phyloP scores from a whole-genome alignment of 108 stramenopile genomes.

The Nitzschia putrida region DNA sequence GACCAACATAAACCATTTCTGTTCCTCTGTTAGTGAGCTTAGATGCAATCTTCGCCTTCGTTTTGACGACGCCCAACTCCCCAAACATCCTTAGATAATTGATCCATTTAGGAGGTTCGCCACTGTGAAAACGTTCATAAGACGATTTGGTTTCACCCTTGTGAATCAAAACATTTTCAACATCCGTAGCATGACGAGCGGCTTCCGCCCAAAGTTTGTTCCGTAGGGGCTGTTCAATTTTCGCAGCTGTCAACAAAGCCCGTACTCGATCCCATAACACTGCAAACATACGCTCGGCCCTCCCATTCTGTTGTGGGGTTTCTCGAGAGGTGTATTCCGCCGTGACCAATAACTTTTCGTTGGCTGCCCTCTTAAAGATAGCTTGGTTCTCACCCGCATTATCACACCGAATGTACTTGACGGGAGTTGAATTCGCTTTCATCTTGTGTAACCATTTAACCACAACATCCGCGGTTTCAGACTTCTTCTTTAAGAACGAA shows the following conservation, averaged over 20 bases:
- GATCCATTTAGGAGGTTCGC: not conserved
- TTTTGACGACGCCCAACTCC: slow-evolving; percentile 7
- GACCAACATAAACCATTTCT: slow-evolving; percentile 3
- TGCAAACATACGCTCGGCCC: too few species aligned
- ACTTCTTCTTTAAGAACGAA: slow-evolving; percentile 24
- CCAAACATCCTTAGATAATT: slow-evolving; percentile 10
- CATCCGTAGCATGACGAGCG: too few species aligned
- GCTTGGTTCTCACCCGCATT: slow-evolving; percentile 42
- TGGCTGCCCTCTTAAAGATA: not conserved
- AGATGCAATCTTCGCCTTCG: not conserved
- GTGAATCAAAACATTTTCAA: too few species aligned
- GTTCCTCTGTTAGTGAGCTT: slow-evolving; percentile 4
- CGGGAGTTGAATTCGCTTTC: slow-evolving; percentile 3
- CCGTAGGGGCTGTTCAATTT: too few species aligned
- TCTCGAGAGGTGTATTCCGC: slow-evolving; percentile 31
- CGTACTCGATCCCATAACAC: too few species aligned
- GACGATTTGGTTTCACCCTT: too few species aligned
- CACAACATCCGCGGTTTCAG: not conserved
- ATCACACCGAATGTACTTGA: slow-evolving; percentile 23
- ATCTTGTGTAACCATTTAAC: not conserved
- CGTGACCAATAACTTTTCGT: not conserved
- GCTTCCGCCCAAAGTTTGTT: too few species aligned
- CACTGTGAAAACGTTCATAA: too few species aligned
- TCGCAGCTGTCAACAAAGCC: not conserved
- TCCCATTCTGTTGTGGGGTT: slow-evolving; percentile 41